These are phyloP conservation scores for Scutellaria minor DNA, from an alignment of 257 asterid species.

Conservation along the genomic window DNA sequence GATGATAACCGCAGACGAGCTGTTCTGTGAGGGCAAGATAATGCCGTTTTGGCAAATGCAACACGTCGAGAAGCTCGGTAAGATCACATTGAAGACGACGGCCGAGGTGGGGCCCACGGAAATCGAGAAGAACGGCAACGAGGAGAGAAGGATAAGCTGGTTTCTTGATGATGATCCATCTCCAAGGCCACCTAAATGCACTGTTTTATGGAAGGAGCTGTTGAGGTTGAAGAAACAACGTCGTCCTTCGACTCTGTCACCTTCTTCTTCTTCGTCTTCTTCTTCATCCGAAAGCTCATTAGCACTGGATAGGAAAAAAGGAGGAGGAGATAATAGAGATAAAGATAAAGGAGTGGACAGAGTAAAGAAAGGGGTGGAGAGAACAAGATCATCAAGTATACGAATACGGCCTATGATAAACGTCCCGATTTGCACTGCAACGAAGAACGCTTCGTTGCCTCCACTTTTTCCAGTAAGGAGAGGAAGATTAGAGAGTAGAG, in stretches of 20 bases:
- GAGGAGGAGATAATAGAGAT: conserved; percentile 13
- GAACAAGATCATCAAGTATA: conserved; percentile 65
- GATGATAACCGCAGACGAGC: conserved; percentile 74
- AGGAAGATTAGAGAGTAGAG: conserved; percentile 38
- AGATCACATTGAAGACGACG: conserved; percentile 38
- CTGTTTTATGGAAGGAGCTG: conserved; percentile 84
- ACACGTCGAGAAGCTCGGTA: conserved; percentile 59
- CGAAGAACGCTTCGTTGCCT: conserved; percentile 53
- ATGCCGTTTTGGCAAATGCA: conserved; percentile 76
- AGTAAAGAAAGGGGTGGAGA: conserved; percentile 69
- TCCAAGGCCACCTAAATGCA: conserved; percentile 88
- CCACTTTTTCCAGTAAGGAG: conserved; percentile 65
- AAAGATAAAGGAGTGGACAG: conserved; percentile 54
- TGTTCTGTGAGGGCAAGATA: conserved; percentile 74
- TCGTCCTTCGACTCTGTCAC: conserved; percentile 58
- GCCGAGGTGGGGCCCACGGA: conserved; percentile 17
- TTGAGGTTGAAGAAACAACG: conserved; percentile 64
- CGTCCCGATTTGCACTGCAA: conserved; percentile 76
- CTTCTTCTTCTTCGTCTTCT: conserved; percentile 51
- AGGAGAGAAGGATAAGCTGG: conserved; percentile 61
- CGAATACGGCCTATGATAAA: conserved; percentile 78
- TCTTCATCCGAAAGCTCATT: conserved; percentile 46
- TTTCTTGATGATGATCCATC: conserved; percentile 92
- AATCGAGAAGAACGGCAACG: conserved; percentile 30
- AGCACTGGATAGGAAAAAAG: conserved; percentile 42